Conservation (phyloP, 2,329 filamentous ascomycete genomes). For the Pseudogymnoascus sp. region DNA sequence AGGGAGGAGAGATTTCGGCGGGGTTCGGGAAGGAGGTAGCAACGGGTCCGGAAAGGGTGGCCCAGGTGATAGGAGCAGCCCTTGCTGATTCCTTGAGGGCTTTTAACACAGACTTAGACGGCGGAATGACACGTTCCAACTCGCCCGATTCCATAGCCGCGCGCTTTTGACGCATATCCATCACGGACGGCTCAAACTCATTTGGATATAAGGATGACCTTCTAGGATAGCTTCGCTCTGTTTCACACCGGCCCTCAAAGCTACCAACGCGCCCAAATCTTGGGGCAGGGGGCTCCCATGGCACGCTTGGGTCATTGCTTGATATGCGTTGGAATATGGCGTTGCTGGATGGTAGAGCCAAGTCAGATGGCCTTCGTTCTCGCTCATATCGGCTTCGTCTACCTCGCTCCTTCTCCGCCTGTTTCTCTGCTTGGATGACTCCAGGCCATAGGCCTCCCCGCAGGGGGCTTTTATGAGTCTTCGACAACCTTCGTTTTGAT, state of each 20-base stretch:
- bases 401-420: not conserved
- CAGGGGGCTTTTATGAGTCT: not conserved
- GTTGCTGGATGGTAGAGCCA: not conserved
- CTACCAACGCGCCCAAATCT: not conserved
- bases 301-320: not conserved
- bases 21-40: not conserved
- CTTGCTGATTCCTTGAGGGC: not conserved
- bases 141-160: not conserved
- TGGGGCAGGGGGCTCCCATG: not conserved
- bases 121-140: not conserved
- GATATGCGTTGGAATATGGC: not conserved
- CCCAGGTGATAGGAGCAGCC: not conserved
- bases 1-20: not conserved
- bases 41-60: not conserved
- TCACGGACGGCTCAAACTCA: not conserved
- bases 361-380: not conserved
- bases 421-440: not conserved
- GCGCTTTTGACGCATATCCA: not conserved
- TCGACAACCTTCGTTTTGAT: not conserved
- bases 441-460: not conserved
- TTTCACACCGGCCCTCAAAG: not conserved
- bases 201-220: not conserved
- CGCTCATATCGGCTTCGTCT: not conserved
- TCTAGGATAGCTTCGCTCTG: not conserved
- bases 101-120: not conserved